A percentile compares a stretch with the other conserved stretches of the same genome.
Conservation (phyloP, 345 rosid species). For the Acer yangbiense region DNA sequence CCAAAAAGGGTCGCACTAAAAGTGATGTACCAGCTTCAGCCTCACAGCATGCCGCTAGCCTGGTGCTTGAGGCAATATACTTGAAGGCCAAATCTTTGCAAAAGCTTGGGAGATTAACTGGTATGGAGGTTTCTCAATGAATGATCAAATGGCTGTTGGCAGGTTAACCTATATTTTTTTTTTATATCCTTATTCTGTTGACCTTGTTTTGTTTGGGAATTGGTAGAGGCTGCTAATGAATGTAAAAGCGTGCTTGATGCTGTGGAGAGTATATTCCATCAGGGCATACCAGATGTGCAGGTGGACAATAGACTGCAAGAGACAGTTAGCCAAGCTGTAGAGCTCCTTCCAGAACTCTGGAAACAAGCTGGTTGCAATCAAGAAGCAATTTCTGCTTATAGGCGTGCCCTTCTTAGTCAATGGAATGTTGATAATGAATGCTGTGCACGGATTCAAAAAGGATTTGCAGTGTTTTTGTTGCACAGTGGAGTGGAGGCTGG, state of each 20-base stretch:
- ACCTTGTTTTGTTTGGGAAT: constrained; percentile 17
- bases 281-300: constrained; percentile 81
- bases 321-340: constrained; percentile 88
- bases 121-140: constrained; percentile 34
- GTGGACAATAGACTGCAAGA: constrained; percentile 77
- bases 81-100: constrained; percentile 93
- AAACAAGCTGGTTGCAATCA: constrained; percentile 67
- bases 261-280: constrained; percentile 76
- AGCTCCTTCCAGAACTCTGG: constrained; percentile 84
- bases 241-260: constrained; percentile 89
- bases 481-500: constrained; percentile 86
- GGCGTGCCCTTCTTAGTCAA: constrained; percentile 82
- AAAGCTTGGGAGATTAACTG: constrained; percentile 76
- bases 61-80: constrained; percentile 88
- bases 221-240: constrained; percentile 84
- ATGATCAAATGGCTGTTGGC: neutral
- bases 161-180: neutral
- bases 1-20: constrained; percentile 57
- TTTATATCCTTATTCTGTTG: constrained; percentile 7
- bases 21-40: constrained; percentile 45
- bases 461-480: constrained; percentile 77
- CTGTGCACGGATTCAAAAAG: constrained; percentile 86
- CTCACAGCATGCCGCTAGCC: constrained; percentile 83
- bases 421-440: constrained; percentile 83
- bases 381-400: constrained; percentile 76